These are phyloP conservation scores for Apophysomyces trapeziformis DNA, from an alignment of 371 early-diverging fungal species.

Conservation along the genomic window DNA sequence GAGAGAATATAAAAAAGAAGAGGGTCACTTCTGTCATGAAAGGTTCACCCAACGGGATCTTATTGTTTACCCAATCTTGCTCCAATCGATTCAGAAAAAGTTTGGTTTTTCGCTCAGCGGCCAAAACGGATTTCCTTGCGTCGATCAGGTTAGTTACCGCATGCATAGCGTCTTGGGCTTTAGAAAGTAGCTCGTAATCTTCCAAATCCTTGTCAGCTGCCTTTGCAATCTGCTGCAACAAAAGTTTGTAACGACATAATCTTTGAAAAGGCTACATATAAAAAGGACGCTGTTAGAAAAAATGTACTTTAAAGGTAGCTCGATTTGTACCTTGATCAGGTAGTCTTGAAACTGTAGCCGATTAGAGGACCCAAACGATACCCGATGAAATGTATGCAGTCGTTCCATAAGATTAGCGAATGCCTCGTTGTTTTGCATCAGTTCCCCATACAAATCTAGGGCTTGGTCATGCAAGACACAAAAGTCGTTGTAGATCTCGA, in stretches of 20 bases:
- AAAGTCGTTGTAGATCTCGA: constrained; percentile 47
- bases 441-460: constrained; percentile 28
- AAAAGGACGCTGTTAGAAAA: not conserved
- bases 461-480: constrained; percentile 49
- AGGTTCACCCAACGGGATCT: not conserved
- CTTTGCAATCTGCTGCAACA: constrained; percentile 44
- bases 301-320: not conserved
- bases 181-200: constrained; percentile 29
- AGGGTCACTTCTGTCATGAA: no score
- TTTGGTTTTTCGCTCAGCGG: constrained; percentile 39
- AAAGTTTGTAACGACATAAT: constrained; percentile 43
- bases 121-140: constrained; percentile 34
- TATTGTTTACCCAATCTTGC: constrained; percentile 36
- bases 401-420: constrained; percentile 30
- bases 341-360: constrained; percentile 49
- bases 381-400: constrained; percentile 29
- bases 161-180: constrained; percentile 41
- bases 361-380: constrained; percentile 20
- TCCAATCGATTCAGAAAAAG: constrained; percentile 45
- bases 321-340: constrained; percentile 42
- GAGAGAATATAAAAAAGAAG: no score
- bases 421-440: constrained; percentile 29
- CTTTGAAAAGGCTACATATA: constrained; percentile 47
- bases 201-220: constrained; percentile 34
- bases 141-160: constrained; percentile 36